phyloP scores from a whole-genome alignment of 345 rosid species.

The Murraya koenigii region DNA sequence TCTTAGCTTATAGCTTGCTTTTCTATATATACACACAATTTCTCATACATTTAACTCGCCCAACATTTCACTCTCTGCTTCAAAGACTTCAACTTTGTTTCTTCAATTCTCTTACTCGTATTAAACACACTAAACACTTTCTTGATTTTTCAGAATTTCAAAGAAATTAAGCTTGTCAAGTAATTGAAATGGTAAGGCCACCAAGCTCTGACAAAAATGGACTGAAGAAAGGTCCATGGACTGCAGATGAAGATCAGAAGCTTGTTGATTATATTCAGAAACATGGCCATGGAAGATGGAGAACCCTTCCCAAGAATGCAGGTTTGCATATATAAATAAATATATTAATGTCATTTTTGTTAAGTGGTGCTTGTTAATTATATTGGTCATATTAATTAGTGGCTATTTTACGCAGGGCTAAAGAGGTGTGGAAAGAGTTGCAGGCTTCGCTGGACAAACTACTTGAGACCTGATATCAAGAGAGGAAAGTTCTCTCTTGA shows the following conservation, averaged over 20 bases:
- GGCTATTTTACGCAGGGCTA: slow-evolving; percentile 27
- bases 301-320: slow-evolving; percentile 75
- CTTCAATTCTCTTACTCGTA: neutral
- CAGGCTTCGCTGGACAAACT: slow-evolving; percentile 84
- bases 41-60: neutral
- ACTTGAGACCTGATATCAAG: slow-evolving; percentile 83
- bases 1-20: slow-evolving; percentile 12
- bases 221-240: slow-evolving; percentile 91
- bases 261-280: slow-evolving; percentile 56
- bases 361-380: too few relatives aligned
- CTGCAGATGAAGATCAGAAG: slow-evolving; percentile 76
- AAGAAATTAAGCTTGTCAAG: neutral
- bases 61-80: neutral
- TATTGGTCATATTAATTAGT: neutral
- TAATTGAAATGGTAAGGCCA: slow-evolving; percentile 48
- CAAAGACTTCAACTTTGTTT: slow-evolving; percentile 3
- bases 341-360: too few relatives aligned
- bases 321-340: slow-evolving; percentile 28
- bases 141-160: neutral
- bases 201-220: slow-evolving; percentile 48
- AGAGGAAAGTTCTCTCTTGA: slow-evolving; percentile 70
- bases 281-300: slow-evolving; percentile 85
- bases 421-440: slow-evolving; percentile 90
- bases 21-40: slow-evolving; percentile 22
- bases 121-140: neutral